Conservation (phyloP, 805 yeast species). For the Geotrichum ghanense region DNA sequence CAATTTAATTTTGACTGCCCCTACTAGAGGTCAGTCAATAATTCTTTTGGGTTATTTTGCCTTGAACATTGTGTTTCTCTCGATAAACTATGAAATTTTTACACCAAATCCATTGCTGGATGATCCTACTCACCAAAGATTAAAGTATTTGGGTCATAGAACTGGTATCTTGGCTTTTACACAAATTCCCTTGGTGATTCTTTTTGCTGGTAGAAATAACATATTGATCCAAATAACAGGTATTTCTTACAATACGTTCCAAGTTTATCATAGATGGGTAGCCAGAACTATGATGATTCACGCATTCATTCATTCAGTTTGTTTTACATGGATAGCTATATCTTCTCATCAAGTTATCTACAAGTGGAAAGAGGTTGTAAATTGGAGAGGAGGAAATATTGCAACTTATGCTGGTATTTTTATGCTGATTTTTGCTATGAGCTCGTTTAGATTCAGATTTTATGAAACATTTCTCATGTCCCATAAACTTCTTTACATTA, state of each 20-base stretch:
- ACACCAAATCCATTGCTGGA: conserved; percentile 11
- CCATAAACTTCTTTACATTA: conserved; percentile 28
- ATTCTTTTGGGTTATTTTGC: conserved; percentile 26
- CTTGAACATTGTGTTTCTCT: conserved; percentile 21
- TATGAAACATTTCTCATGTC: conserved; percentile 48
- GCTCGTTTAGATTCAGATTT: conserved; percentile 35
- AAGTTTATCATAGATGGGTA: conserved; percentile 40
- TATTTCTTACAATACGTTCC: conserved; percentile 48
- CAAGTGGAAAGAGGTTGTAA: conserved; percentile 22
- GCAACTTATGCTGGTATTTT: conserved; percentile 32
- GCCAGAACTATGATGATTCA: conserved; percentile 17
- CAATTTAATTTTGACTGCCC: conserved; percentile 19
- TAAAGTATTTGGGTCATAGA: conserved; percentile 14
- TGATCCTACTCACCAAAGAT: conserved; percentile 7
- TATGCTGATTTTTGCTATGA: conserved; percentile 37
- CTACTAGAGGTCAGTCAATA: conserved; percentile 33
- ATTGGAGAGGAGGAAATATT: conserved; percentile 32
- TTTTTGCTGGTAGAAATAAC: conserved; percentile 61
- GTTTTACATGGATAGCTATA: conserved; percentile 10
- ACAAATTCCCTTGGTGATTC: conserved; percentile 18
- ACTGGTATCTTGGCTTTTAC: conserved; percentile 17
- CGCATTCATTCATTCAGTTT: conserved; percentile 18
- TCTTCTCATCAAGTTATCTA: conserved; percentile 10
- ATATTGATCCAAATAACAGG: conserved; percentile 52
- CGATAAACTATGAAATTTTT: conserved; percentile 15